phyloP scores from a whole-genome alignment of 495 filamentous ascomycete genomes.

The Hypomontagnella submonticulosa region DNA sequence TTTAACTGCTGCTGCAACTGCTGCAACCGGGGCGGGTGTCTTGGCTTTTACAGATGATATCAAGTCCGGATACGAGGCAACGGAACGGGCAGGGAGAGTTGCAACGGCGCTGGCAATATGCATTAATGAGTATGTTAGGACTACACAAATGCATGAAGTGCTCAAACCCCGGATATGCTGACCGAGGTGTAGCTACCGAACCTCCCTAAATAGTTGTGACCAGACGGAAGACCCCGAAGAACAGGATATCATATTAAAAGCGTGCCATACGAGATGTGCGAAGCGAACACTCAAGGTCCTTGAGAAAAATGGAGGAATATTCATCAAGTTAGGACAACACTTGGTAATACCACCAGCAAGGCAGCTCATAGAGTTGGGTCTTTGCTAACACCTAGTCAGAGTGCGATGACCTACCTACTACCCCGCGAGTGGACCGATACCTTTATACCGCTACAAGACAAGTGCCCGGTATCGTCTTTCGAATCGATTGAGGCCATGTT shows the following conservation, averaged over 20 bases:
- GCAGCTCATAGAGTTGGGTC: not conserved
- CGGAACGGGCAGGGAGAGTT: conserved; percentile 83
- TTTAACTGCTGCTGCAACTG: conserved; percentile 61
- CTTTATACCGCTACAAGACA: conserved; percentile 95
- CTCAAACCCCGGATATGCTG: conserved; percentile 1
- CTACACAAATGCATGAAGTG: not conserved
- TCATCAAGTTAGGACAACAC: conserved; percentile 98
- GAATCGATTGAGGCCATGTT: conserved; percentile 91
- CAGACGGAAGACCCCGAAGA: conserved; percentile 68
- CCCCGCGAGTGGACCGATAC: conserved; percentile 95
- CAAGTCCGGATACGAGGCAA: conserved; percentile 77
- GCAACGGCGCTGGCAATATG: conserved; percentile 77
- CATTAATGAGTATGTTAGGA: conserved; percentile 83
- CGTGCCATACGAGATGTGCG: conserved; percentile 94
- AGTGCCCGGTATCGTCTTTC: conserved; percentile 91
- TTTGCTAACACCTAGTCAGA: conserved; percentile 55
- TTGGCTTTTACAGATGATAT: conserved; percentile 76
- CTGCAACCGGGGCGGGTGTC: conserved; percentile 65
- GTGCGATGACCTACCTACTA: conserved; percentile 95
- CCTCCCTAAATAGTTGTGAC: conserved; percentile 76
- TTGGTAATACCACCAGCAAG: conserved; percentile 60
- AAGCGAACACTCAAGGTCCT: conserved; percentile 82
- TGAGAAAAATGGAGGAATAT: conserved; percentile 96
- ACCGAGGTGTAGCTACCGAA: conserved; percentile 72
- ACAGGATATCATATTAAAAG: conserved; percentile 71